Evolutionary conservation across 768 basidiomycete genomes (phyloP).

Genomic region (Kwoniella bestiolae): DNA sequence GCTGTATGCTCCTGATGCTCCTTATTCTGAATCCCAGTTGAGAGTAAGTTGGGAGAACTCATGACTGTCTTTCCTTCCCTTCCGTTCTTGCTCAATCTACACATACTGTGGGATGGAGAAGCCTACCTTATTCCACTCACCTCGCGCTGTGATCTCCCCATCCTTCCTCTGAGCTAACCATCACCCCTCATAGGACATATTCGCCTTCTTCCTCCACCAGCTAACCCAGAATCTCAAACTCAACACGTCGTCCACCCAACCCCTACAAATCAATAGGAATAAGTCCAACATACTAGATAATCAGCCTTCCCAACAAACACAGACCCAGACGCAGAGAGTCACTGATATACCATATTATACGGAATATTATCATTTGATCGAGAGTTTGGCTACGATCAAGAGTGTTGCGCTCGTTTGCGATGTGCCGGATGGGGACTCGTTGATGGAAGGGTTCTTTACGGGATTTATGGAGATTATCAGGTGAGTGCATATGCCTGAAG

Average conservation of each 20-base stretch:
- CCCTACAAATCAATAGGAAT: slow-evolving; percentile 37
- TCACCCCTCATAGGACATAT: slow-evolving; percentile 71
- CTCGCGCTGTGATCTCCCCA: too few species aligned
- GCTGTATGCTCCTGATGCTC: slow-evolving; percentile 94
- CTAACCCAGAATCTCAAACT: slow-evolving; percentile 64
- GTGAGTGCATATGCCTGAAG: slow-evolving; percentile 39
- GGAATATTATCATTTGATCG: slow-evolving; percentile 93
- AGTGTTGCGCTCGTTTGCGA: slow-evolving; percentile 92
- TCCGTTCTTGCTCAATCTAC: too few species aligned
- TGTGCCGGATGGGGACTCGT: slow-evolving; percentile 80
- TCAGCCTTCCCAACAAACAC: slow-evolving; percentile 19
- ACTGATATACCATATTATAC: slow-evolving; percentile 82
- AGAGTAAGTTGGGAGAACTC: slow-evolving; percentile 49
- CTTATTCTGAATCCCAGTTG: slow-evolving; percentile 84
- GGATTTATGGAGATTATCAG: slow-evolving; percentile 79
- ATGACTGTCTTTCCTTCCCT: neutral
- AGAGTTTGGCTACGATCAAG: slow-evolving; percentile 91
- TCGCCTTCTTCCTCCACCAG: slow-evolving; percentile 93
- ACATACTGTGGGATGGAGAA: too few species aligned
- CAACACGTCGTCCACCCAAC: slow-evolving; percentile 16
- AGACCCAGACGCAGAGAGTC: slow-evolving; percentile 35
- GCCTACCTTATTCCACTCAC: too few species aligned
- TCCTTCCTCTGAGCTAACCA: neutral
- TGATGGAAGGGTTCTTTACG: slow-evolving; percentile 76
- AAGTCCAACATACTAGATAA: slow-evolving; percentile 34